Evolutionary conservation across 495 filamentous ascomycete genomes (phyloP).

Genomic region (Cercophora newfieldiana): DNA sequence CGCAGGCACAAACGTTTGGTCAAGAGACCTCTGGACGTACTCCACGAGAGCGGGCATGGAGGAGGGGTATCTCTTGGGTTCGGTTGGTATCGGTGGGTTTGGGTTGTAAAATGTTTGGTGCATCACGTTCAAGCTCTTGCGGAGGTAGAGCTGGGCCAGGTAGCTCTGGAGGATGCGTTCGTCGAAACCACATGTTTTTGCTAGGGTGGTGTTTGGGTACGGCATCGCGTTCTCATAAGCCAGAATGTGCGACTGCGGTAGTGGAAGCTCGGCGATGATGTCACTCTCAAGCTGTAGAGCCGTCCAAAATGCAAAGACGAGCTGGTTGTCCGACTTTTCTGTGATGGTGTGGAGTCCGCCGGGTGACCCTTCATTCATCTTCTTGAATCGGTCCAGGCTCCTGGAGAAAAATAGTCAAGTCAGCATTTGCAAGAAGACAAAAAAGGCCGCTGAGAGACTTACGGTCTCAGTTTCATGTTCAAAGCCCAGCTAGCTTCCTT

Average conservation of each 20-base stretch:
- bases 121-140: constrained; percentile 80
- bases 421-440: not conserved
- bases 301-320: constrained; percentile 87
- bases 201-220: constrained; percentile 55
- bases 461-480: constrained; percentile 77
- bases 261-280: constrained; percentile 84
- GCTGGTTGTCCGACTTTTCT: constrained; percentile 52
- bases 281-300: constrained; percentile 95
- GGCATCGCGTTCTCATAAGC: constrained; percentile 67
- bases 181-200: constrained; percentile 43
- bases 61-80: constrained; percentile 5
- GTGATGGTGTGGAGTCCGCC: constrained; percentile 29
- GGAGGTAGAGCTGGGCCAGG: constrained; percentile 78
- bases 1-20: constrained; percentile 41
- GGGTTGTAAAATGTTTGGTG: constrained; percentile 79
- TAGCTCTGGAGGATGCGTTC: constrained; percentile 74
- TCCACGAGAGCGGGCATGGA: constrained; percentile 45
- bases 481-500: constrained; percentile 72
- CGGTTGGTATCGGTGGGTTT: constrained; percentile 20
- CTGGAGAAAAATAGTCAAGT: constrained; percentile 25
- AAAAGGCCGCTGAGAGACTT: no score
- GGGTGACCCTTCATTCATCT: constrained; percentile 31
- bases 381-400: constrained; percentile 46
- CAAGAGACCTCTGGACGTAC: constrained; percentile 49
- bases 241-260: constrained; percentile 77